phyloP scores from a whole-genome alignment of 306 rosid genomes.

The Acacia crassicarpa region DNA sequence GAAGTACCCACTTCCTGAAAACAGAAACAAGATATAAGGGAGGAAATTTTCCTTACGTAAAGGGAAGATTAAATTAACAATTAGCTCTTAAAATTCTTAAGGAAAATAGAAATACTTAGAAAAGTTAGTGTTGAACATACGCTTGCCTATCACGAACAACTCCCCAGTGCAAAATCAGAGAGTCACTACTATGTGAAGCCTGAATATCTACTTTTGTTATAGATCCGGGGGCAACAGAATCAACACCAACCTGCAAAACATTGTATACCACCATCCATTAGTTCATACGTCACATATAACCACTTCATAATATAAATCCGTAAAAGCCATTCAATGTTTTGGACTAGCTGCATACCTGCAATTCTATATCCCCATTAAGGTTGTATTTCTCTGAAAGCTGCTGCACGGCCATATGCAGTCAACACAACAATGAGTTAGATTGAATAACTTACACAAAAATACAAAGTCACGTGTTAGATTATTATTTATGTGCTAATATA shows the following conservation, averaged over 20 bases:
- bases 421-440: constrained; percentile 27
- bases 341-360: constrained; percentile 64
- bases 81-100: constrained; percentile 3
- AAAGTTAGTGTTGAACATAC: constrained; percentile 53
- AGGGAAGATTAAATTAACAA: constrained; percentile 10
- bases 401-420: constrained; percentile 32
- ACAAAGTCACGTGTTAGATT: not conserved
- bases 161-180: constrained; percentile 95
- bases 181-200: constrained; percentile 58
- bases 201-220: constrained; percentile 56
- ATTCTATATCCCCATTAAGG: constrained; percentile 73
- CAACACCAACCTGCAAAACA: constrained; percentile 66
- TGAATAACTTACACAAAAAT: constrained; percentile 14
- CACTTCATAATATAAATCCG: constrained; percentile 17
- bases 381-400: constrained; percentile 81
- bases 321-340: constrained; percentile 17
- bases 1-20: constrained; percentile 91
- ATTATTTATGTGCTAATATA: not conserved
- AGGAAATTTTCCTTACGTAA: not conserved
- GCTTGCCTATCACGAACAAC: constrained; percentile 57
- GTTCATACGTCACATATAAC: constrained; percentile 7
- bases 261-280: constrained; percentile 36
- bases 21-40: constrained; percentile 22
- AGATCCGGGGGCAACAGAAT: constrained; percentile 54
- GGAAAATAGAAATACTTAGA: constrained; percentile 15